These are phyloP conservation scores for Paraleonurus japonicus DNA, from an alignment of 257 asterid species.

Conservation along the genomic window DNA sequence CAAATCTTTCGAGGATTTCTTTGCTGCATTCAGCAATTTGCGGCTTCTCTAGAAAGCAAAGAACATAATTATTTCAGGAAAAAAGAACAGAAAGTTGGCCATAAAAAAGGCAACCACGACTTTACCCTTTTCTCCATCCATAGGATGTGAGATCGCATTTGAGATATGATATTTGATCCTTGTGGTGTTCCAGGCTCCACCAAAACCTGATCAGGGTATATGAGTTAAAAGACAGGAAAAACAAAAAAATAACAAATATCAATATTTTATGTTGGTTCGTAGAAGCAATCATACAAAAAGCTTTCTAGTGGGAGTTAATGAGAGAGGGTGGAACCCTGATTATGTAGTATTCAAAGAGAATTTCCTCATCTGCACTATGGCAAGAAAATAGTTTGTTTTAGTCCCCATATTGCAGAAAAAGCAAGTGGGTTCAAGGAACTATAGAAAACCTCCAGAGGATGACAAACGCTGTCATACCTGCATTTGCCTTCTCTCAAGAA, in stretches of 20 bases:
- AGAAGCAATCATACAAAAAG: background rate
- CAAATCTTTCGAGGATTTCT: constrained; percentile 48
- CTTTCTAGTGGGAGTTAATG: background rate
- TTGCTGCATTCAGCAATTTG: constrained; percentile 51
- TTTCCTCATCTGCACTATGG: background rate
- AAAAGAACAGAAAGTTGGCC: constrained; percentile 10
- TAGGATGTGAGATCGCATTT: constrained; percentile 87
- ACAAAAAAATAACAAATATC: background rate
- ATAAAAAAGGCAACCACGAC: constrained; percentile 13
- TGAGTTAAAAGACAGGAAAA: background rate
- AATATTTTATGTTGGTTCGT: constrained; percentile 10
- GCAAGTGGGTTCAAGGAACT: background rate
- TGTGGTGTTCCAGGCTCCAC: constrained; percentile 98
- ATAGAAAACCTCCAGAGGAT: background rate
- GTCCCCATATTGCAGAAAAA: background rate
- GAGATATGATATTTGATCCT: constrained; percentile 91
- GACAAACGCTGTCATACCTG: background rate
- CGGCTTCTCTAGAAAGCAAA: constrained; percentile 56
- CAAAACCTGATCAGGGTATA: constrained; percentile 53
- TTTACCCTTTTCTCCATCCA: constrained; percentile 97
- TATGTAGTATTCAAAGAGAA: constrained; percentile 13
- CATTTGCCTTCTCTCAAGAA: background rate
- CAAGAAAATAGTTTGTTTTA: constrained; percentile 1
- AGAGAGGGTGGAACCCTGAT: background rate
- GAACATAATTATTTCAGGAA: constrained; percentile 26